Base-by-base conservation (phyloP, 371 early-diverging fungal genomes). In the Lichtheimia ornata region DNA sequence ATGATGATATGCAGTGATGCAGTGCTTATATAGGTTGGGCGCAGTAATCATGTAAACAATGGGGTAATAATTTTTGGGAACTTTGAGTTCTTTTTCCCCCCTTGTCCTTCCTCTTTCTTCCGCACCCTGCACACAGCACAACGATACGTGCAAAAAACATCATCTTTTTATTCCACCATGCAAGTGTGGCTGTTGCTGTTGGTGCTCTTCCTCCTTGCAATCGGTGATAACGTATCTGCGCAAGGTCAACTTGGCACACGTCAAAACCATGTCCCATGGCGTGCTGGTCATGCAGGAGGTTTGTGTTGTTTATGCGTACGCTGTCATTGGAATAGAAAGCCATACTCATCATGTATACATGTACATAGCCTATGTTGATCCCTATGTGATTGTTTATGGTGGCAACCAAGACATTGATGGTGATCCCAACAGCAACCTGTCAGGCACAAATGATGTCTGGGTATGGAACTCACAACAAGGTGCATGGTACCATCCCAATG, bases 311-410 rank as follows among this genome's bases (percentile, higher is more conserved):
- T 35, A 35, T 35, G 35, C 35, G 35, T 0, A 35, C n/a, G n/a
- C n/a, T n/a, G n/a, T n/a, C n/a, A n/a, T n/a, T n/a, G n/a, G n/a
- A n/a, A n/a, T n/a, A n/a, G n/a, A n/a, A n/a, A n/a, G n/a, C 35
- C 11, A 11, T 11, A 0, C 4, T 35, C 9, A 11, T 9, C 35
- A 35, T 35, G n/a, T n/a, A 35, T 35, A 1, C 2, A 35, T 11
- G 9, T 35, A 35, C 11, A 35, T 35, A 63, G 63, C 63, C 2
- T 63, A 58, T 35, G 53, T 63, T 43, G 58, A 56, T 15, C 81
- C 81, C 0, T 76, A 77, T 58, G 73, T 78, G 4, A 65, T 81
- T 49, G 40, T 81, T 14, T 78, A 77, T 49, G 81, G 78, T 25
- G 81, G 81, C 18, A 63, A 30, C 4, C 63, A 64, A 17, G 58